These are phyloP conservation scores for Ballota nigra DNA, from an alignment of 257 asterid species.

Conservation along the genomic window DNA sequence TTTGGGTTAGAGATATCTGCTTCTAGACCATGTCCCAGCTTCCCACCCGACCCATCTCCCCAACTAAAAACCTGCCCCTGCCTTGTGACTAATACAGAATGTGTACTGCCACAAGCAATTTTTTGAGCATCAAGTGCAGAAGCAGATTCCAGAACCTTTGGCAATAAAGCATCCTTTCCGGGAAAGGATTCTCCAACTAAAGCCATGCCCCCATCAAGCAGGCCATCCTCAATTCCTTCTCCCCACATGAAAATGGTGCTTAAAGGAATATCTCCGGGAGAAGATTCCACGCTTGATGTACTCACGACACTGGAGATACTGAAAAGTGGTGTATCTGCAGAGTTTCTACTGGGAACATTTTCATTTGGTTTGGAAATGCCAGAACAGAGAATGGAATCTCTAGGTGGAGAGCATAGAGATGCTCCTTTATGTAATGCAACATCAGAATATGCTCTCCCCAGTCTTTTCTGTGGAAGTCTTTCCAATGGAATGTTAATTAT, in stretches of 20 bases:
- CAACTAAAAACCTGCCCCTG: slow-evolving; percentile 66
- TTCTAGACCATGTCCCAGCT: slow-evolving; percentile 72
- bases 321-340: slow-evolving; percentile 42
- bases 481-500: slow-evolving; percentile 29
- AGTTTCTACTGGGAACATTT: slow-evolving; percentile 32
- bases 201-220: slow-evolving; percentile 40
- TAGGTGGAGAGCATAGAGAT: slow-evolving; percentile 35
- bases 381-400: slow-evolving; percentile 36
- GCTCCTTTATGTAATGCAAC: slow-evolving; percentile 33
- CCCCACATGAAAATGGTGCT: slow-evolving; percentile 67
- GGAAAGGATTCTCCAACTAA: slow-evolving; percentile 32
- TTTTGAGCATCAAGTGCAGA: slow-evolving; percentile 45
- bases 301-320: slow-evolving; percentile 57
- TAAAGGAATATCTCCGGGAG: slow-evolving; percentile 41
- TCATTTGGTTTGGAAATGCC: slow-evolving; percentile 38
- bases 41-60: slow-evolving; percentile 72
- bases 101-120: slow-evolving; percentile 60
- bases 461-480: slow-evolving; percentile 47
- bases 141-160: slow-evolving; percentile 60
- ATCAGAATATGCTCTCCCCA: slow-evolving; percentile 64
- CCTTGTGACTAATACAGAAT: slow-evolving; percentile 57
- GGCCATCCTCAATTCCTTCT: slow-evolving; percentile 57
- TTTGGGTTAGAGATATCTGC: slow-evolving; percentile 45
- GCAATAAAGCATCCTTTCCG: slow-evolving; percentile 42
- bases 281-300: slow-evolving; percentile 57